A percentile compares a stretch with the other conserved stretches of the same genome.
Conservation (phyloP, 2,329 filamentous ascomycete genomes). For the Seiridium unicorne region DNA sequence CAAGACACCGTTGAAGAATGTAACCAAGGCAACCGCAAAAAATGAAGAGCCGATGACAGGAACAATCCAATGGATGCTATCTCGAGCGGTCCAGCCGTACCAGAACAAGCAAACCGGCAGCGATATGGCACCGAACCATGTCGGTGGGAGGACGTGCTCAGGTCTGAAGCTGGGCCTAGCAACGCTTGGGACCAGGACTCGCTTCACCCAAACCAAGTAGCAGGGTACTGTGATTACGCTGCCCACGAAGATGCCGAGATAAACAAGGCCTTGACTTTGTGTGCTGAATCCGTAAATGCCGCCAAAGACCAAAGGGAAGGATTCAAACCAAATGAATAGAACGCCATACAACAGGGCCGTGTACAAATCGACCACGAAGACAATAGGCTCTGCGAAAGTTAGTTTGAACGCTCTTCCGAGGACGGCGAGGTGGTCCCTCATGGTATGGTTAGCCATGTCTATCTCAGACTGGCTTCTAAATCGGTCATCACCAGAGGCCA, state of each 20-base stretch:
- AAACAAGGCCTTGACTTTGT: background rate
- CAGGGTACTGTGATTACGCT: background rate
- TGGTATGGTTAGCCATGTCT: background rate
- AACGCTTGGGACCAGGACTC: background rate
- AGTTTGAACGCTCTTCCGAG: background rate
- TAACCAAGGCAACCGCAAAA: background rate
- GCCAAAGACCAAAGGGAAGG: background rate
- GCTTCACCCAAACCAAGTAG: background rate
- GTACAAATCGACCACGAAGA: background rate
- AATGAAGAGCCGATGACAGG: constrained; percentile 16
- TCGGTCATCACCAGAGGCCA: background rate
- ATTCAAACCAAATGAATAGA: constrained; percentile 3
- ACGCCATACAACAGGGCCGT: background rate
- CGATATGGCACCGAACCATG: background rate
- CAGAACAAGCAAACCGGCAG: constrained; percentile 63
- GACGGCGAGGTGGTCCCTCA: background rate
- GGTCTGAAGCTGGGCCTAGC: background rate
- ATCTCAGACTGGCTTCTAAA: background rate
- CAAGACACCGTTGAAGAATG: constrained; percentile 18
- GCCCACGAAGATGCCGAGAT: background rate
- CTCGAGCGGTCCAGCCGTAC: constrained; percentile 61
- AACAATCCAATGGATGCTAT: constrained; percentile 19
- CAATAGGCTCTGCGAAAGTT: background rate
- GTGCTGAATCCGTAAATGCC: background rate
- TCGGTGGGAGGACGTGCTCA: background rate